Base-by-base conservation (phyloP, 2,329 filamentous ascomycete species). In the Cladosporium sphaerospermum region DNA sequence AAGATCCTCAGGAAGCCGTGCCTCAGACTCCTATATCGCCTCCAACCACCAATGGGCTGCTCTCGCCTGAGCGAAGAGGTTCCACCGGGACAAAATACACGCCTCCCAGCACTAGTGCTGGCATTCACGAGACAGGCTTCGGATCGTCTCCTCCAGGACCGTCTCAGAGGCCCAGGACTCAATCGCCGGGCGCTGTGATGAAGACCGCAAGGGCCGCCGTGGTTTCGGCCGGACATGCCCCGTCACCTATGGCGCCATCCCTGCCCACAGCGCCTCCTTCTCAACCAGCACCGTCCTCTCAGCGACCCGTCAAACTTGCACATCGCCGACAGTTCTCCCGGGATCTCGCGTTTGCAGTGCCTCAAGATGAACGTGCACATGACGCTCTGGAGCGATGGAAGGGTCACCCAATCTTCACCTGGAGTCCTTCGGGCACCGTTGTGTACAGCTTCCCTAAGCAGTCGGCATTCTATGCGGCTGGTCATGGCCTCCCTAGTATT, bases 341-440 rank as follows among this genome's bases (percentile, higher is more conserved):
- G 23, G 74, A 78, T 19, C 68, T 82, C 13, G 73, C 77, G 16
- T 83, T 80, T 56, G 77, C 84, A 48, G 61, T 73, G 4, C 82
- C 82, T 3, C 72, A 71, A 45, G 81, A 78, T 55, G 80, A 80
- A 44, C 75, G 75, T 36, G 73, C 75, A 62, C 72, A 82, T 14
- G 93, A 99, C 71, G 83, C 85, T 2, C 74, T 99, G 6, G 80
- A 95, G 67, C 80, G 93, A 59, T 99, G 93, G 93, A 90, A 87
- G 71, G 95, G 95, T 3, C 80, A 82, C 10, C 93, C 95, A 0
- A 79, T 96, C 10, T 85, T 97, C 63, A 81, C 81, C 1, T 99
- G 95, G 85, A 90, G 89, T 2, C 83, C 95, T 45, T 91, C 90
- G 16, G 93, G 93, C 10, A 81, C 82, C 1, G 74, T 96, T 9